These are phyloP conservation scores for Acanthamoeba quina DNA, from an alignment of 208 protist genomes.

Conservation along the genomic window DNA sequence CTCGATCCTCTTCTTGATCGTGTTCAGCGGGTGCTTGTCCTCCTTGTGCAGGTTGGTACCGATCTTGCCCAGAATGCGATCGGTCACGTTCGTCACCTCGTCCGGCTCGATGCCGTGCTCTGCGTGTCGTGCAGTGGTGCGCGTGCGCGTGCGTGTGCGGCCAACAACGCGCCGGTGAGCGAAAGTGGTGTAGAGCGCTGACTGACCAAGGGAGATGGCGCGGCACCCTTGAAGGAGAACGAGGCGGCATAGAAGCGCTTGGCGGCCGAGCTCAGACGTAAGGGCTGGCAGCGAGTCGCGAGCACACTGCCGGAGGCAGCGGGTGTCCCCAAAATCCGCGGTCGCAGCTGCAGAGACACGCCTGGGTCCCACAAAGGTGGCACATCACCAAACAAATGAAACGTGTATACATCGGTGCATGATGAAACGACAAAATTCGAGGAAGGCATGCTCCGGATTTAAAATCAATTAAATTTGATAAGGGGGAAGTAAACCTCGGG, in stretches of 20 bases:
- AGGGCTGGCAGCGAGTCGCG: not conserved
- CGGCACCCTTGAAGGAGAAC: constrained; percentile 60
- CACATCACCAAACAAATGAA: too few species aligned
- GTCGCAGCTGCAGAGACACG: not conserved
- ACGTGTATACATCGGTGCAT: too few species aligned
- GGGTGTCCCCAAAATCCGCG: not conserved
- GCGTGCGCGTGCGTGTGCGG: not conserved
- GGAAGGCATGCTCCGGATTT: not conserved
- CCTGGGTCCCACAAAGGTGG: not conserved
- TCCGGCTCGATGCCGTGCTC: constrained; percentile 47
- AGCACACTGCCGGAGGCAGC: not conserved
- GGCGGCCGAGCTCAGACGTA: not conserved
- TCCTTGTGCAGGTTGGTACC: constrained; percentile 76
- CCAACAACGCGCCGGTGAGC: not conserved
- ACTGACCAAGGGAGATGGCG: not conserved
- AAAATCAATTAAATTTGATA: too few species aligned
- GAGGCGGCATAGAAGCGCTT: constrained; percentile 1
- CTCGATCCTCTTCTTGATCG: constrained; percentile 79
- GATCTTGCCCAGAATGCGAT: constrained; percentile 28
- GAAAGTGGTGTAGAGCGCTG: not conserved
- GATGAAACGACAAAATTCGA: too few species aligned
- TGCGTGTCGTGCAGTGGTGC: not conserved
- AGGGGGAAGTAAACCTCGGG: too few species aligned
- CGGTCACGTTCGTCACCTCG: constrained; percentile 60
- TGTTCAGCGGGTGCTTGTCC: constrained; percentile 79